phyloP scores from a whole-genome alignment of 2,329 filamentous ascomycete species.

The Whalleya microplaca region DNA sequence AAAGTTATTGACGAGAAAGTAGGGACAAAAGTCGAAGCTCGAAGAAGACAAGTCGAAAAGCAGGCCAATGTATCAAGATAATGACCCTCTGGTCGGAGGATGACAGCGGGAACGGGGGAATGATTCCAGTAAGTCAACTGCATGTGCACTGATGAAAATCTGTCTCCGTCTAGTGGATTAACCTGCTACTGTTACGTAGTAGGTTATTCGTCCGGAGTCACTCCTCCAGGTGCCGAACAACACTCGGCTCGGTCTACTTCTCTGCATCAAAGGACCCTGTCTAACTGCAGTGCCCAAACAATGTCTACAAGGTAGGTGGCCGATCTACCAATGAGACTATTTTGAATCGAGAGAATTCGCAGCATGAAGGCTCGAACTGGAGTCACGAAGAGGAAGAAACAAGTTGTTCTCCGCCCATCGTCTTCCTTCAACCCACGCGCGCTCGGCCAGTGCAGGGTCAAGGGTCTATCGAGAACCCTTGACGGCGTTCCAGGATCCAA shows the following conservation, averaged over 20 bases:
- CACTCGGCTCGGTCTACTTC: not conserved
- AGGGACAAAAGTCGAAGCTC: not conserved
- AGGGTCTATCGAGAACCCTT: too few relatives aligned
- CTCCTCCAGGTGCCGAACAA: not conserved
- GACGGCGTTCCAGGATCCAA: not conserved
- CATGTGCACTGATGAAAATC: not conserved
- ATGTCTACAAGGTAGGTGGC: not conserved
- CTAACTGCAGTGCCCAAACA: too few relatives aligned
- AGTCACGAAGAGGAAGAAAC: not conserved
- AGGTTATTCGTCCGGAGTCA: not conserved
- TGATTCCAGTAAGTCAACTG: not conserved
- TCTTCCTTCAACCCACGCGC: not conserved
- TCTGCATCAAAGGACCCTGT: too few relatives aligned
- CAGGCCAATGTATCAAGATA: not conserved
- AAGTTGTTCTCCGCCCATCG: not conserved
- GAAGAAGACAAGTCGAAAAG: not conserved
- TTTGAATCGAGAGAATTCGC: not conserved
- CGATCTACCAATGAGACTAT: not conserved
- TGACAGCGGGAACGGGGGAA: not conserved
- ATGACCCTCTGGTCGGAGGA: not conserved
- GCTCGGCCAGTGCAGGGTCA: not conserved
- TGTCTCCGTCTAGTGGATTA: not conserved
- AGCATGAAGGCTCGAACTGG: too few relatives aligned
- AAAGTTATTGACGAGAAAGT: not conserved
- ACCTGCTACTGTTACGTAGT: not conserved